Conservation (phyloP, 1,284 basidiomycete genomes). For the Ustilago shanxiensis region DNA sequence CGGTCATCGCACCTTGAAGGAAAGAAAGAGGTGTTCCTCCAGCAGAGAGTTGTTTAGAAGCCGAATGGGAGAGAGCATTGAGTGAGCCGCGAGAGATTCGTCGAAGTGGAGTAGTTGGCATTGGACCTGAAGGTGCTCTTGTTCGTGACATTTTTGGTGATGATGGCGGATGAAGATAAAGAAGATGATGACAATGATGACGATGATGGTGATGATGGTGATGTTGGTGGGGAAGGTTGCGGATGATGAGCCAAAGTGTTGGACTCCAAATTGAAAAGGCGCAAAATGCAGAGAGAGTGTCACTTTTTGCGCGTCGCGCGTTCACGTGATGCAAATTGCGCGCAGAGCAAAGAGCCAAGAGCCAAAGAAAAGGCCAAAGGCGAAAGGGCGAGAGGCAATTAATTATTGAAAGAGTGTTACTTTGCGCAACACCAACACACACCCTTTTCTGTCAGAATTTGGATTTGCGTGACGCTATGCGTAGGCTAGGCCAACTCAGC, state of each 20-base stretch:
- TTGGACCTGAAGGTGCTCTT: constrained; percentile 24
- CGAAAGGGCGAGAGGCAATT: no score
- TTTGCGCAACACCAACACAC: constrained; percentile 11
- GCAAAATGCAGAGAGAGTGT: constrained; percentile 12
- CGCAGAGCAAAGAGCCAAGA: constrained; percentile 5
- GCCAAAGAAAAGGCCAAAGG: no score
- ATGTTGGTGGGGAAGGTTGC: neutral
- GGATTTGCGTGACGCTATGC: constrained; percentile 1
- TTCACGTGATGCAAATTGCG: constrained; percentile 51
- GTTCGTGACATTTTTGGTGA: constrained; percentile 29
- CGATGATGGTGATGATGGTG: constrained; percentile 8
- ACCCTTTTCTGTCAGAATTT: neutral
- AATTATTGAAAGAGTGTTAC: constrained; percentile 27
- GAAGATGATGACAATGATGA: no score
- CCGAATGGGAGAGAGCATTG: constrained; percentile 78
- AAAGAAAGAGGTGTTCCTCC: constrained; percentile 81
- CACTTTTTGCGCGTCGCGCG: constrained; percentile 47
- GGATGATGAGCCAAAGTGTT: no score
- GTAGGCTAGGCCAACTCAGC: neutral
- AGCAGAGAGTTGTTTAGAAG: constrained; percentile 67
- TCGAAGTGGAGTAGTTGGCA: constrained; percentile 79
- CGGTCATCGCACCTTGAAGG: constrained; percentile 83
- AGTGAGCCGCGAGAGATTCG: constrained; percentile 92
- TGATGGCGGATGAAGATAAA: neutral
- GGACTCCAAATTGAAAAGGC: no score